phyloP scores from a whole-genome alignment of 2,329 filamentous ascomycete genomes.

The Eurotiales sp. region DNA sequence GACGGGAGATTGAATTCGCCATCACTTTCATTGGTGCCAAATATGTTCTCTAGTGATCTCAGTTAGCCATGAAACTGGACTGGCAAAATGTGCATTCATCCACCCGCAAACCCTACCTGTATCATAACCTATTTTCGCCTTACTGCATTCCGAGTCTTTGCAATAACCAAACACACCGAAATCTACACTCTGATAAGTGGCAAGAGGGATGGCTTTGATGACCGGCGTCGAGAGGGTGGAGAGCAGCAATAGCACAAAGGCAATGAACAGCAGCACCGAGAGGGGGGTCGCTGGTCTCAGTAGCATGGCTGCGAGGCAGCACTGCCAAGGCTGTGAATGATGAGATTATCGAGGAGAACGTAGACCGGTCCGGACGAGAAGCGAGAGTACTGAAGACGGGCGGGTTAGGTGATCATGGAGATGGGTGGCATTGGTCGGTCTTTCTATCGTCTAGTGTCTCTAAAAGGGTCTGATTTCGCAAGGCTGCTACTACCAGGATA shows the following conservation, averaged over 20 bases:
- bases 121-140: constrained; percentile 79
- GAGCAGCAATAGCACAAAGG: constrained; percentile 80
- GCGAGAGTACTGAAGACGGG: background rate
- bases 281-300: constrained; percentile 90
- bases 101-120: constrained; percentile 69
- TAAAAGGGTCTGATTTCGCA: no score
- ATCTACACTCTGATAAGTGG: constrained; percentile 68
- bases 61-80: constrained; percentile 5
- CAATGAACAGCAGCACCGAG: constrained; percentile 75
- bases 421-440: background rate
- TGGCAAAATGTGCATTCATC: constrained; percentile 22
- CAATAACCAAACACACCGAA: constrained; percentile 96
- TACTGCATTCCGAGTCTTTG: constrained; percentile 61
- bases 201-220: constrained; percentile 78
- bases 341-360: background rate
- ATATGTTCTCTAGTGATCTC: constrained; percentile 42
- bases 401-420: constrained; percentile 8
- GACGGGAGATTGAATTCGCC: constrained; percentile 65
- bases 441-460: no score
- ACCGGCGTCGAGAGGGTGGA: constrained; percentile 90
- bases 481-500: no score
- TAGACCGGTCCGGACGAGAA: background rate
- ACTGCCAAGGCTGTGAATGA: background rate
- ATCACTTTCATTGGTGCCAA: constrained; percentile 46
- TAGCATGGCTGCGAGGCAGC: constrained; percentile 54